These are phyloP conservation scores for Tricholomella constricta DNA, from an alignment of 768 basidiomycete species.

Conservation along the genomic window DNA sequence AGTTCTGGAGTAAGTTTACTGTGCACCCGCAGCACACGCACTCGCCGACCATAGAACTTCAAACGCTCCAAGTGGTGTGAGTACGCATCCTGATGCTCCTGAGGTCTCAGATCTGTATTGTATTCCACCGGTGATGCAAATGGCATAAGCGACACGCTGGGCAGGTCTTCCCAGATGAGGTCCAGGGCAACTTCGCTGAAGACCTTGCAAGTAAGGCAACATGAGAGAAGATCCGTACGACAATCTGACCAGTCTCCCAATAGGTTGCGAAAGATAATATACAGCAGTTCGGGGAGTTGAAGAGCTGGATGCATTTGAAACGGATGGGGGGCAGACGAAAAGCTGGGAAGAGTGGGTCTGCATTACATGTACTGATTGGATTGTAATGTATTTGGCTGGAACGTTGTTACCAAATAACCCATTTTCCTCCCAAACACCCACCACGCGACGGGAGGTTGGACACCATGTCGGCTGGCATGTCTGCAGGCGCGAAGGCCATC, in stretches of 20 bases:
- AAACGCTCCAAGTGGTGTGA: constrained; percentile 3
- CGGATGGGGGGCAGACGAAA: background rate
- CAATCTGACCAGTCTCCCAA: background rate
- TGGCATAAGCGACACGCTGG: constrained; percentile 2
- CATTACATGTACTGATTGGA: too few species aligned
- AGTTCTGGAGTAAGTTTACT: constrained; percentile 5
- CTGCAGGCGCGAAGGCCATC: constrained; percentile 28
- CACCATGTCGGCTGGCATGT: constrained; percentile 14
- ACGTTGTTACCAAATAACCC: background rate
- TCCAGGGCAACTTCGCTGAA: constrained; percentile 12
- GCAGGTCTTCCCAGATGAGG: constrained; percentile 3
- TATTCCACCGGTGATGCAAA: constrained; percentile 2
- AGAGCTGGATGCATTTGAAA: constrained; percentile 8
- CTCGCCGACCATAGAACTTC: constrained; percentile 10
- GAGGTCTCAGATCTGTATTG: background rate
- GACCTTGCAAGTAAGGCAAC: constrained; percentile 6
- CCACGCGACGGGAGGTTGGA: background rate
- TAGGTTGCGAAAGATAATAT: constrained; percentile 1
- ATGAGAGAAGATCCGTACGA: constrained; percentile 4
- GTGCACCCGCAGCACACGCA: constrained; percentile 4
- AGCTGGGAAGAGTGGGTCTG: too few species aligned
- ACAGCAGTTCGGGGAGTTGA: constrained; percentile 3
- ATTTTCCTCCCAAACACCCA: background rate
- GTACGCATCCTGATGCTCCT: background rate
- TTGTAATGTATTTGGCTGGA: background rate